Base-by-base conservation (phyloP, 176 grass and related monocot genomes). In the Puccinellia tenuiflora region DNA sequence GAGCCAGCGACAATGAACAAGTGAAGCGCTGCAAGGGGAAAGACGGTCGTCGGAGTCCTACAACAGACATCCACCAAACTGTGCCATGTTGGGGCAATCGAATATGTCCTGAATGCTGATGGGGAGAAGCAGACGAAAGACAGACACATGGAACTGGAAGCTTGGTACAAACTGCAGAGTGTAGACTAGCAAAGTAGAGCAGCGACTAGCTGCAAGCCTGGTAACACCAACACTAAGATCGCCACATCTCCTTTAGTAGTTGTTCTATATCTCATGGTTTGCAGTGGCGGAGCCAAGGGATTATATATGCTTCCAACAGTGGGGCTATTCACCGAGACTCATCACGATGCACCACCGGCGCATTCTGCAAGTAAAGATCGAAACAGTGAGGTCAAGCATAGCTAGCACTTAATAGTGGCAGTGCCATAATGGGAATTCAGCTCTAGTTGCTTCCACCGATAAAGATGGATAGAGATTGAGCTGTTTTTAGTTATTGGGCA, bases 351-450 rank as follows among this genome's bases (percentile, higher is more conserved):
- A 54, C 24, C 16, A n/a, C 45, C 12, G 18, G 21, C 29, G 28
- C 52, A 70, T 84, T 86, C 90, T 89, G 80, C 84, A 71, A 77
- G 40, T 30, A 38, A 81, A 65, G 43, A n/a, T 63, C 9, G 22
- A 61, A 76, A 77, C 16, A 25, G 24, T 68, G 13, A 79, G 55
- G 17, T 79, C 5, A 79, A 76, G 22, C 3, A 86, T 63, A 37
- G 10, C 63, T 11, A 51, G 28, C 22, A 56, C 11, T 64, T 73
- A 21, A 30, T 24, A 74, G 30, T 16, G 1, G 7, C 7, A 3
- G 29, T 50, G 30, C n/a, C 28, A 70, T 53, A 12, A 9, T 18
- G 1, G 54, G 57, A 35, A 55, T 59, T 47, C 34, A 72, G 34
- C 42, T 53, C 8, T 75, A 73, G 40, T n/a, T 28, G 63, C 18